Conservation (phyloP, 768 basidiomycete species). For the Boletus edulis region DNA sequence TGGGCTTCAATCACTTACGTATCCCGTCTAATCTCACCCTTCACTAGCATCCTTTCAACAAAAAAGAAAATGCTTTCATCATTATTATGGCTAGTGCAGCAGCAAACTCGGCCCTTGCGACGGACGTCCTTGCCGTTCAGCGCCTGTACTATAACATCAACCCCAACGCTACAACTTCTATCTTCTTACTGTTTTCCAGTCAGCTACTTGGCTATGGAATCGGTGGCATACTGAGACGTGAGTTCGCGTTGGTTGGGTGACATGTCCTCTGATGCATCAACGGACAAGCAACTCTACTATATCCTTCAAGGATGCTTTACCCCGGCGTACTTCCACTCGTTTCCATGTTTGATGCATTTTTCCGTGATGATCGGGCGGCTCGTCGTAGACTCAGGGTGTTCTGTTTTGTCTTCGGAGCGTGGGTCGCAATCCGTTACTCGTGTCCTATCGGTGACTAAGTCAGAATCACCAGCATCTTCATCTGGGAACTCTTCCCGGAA, state of each 20-base stretch:
- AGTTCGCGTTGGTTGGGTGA: conserved; percentile 5
- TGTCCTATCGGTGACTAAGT: background rate
- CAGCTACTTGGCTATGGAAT: conserved; percentile 51
- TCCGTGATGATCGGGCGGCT: conserved; percentile 37
- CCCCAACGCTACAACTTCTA: conserved; percentile 43
- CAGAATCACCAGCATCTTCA: conserved; percentile 31
- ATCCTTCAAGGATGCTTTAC: conserved; percentile 45
- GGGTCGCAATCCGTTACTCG: conserved; percentile 21
- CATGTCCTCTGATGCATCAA: background rate
- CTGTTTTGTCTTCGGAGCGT: conserved; percentile 27
- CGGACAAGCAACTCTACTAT: conserved; percentile 32
- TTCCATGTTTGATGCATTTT: conserved; percentile 36
- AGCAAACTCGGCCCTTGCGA: conserved; percentile 50
- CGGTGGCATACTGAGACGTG: conserved; percentile 51
- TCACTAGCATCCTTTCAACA: conserved; percentile 52
- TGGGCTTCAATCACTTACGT: background rate
- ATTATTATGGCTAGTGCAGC: conserved; percentile 56
- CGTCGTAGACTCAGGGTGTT: conserved; percentile 39
- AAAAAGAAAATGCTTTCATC: conserved; percentile 57
- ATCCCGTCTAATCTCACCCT: background rate
- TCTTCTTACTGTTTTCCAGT: conserved; percentile 40
- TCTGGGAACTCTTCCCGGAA: conserved; percentile 27
- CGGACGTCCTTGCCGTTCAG: conserved; percentile 53
- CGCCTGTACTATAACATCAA: conserved; percentile 52
- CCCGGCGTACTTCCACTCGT: conserved; percentile 7